phyloP scores from a whole-genome alignment of 2,329 filamentous ascomycete genomes.

The Stagonosporopsis tanaceti region DNA sequence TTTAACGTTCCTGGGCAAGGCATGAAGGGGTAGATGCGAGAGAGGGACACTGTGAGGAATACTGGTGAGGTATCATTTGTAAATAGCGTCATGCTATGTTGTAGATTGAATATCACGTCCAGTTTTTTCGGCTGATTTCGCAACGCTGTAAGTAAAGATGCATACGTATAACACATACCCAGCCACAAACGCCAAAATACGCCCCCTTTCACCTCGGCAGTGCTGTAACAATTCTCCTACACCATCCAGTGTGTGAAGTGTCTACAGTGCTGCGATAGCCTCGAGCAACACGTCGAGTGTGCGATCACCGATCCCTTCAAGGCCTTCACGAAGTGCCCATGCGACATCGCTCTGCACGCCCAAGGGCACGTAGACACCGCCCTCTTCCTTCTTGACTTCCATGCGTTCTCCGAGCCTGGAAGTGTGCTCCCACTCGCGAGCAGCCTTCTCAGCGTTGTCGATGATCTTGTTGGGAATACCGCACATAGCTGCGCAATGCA shows the following conservation, averaged over 20 bases:
- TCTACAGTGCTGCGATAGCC: constrained; percentile 63
- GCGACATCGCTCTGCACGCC: constrained; percentile 89
- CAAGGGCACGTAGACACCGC: constrained; percentile 81
- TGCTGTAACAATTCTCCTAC: background rate
- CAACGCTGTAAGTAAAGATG: background rate
- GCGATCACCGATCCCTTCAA: constrained; percentile 55
- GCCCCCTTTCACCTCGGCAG: background rate
- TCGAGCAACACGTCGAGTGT: constrained; percentile 65
- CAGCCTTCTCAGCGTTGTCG: constrained; percentile 85
- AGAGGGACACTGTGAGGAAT: background rate
- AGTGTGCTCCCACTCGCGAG: constrained; percentile 94
- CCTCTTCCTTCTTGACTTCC: constrained; percentile 73
- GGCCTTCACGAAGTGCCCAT: constrained; percentile 71
- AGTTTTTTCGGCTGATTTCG: background rate
- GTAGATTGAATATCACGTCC: background rate
- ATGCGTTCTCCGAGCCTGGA: constrained; percentile 87
- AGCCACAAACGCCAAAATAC: background rate
- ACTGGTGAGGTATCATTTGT: background rate
- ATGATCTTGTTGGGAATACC: constrained; percentile 87
- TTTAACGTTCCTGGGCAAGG: constrained; percentile 55
- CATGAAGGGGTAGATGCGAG: background rate
- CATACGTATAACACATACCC: background rate
- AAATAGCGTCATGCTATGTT: background rate
- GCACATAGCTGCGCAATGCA: constrained; percentile 99
- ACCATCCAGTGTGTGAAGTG: background rate